Percentiles rank a stretch among this genome's conserved stretches.
Evolutionary conservation across 768 basidiomycete genomes (phyloP).

Genomic region (Peribolospora baueri): DNA sequence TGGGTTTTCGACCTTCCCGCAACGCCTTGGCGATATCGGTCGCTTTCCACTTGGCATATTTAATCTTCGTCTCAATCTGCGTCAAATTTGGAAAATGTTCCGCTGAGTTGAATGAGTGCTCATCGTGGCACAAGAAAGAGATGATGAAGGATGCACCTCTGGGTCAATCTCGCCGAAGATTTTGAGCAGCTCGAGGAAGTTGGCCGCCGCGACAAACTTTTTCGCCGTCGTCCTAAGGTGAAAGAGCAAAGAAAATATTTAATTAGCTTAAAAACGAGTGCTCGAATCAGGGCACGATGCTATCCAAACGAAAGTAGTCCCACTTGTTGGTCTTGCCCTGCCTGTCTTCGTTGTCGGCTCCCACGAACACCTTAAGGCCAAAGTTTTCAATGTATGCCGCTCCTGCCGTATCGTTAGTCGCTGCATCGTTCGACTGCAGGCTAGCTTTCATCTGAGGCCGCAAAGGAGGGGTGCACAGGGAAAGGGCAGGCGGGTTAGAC

Average conservation of each 20-base stretch:
- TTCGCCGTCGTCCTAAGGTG: constrained; percentile 36
- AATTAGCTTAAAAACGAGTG: background rate
- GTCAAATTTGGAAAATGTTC: background rate
- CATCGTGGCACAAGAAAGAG: background rate
- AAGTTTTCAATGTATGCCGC: constrained; percentile 88
- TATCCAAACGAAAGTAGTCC: constrained; percentile 8
- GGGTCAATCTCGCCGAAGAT: constrained; percentile 40
- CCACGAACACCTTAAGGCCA: constrained; percentile 62
- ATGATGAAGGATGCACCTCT: constrained; percentile 25
- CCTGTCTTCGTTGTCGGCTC: constrained; percentile 79
- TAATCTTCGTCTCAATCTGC: constrained; percentile 65
- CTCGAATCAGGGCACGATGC: background rate
- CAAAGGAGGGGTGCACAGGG: background rate
- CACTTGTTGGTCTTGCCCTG: constrained; percentile 51
- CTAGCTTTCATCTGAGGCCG: constrained; percentile 37
- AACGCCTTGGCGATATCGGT: constrained; percentile 81
- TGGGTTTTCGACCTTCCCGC: constrained; percentile 69
- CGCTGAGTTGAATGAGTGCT: background rate
- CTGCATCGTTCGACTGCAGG: constrained; percentile 48
- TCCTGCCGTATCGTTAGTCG: constrained; percentile 57
- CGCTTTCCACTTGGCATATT: constrained; percentile 94
- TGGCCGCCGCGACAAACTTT: constrained; percentile 82
- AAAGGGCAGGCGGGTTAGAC: background rate
- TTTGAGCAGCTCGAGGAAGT: constrained; percentile 72
- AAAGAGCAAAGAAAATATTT: background rate